Evolutionary conservation across 352 stramenopile genomes (phyloP).

Genomic region (Phytophthora sp.): DNA sequence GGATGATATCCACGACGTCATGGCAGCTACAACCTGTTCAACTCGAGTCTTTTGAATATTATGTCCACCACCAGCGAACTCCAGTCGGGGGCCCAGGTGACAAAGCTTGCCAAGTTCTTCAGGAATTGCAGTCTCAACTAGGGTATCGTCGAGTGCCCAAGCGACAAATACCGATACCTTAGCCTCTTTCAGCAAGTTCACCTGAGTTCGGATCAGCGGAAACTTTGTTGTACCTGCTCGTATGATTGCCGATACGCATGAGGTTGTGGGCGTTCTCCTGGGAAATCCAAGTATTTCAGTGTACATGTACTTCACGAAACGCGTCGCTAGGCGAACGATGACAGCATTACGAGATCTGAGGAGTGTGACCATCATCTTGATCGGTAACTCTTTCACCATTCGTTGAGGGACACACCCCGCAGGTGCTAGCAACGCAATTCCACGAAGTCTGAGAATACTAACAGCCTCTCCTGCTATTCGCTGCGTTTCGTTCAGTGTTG

Average conservation of each 20-base stretch:
- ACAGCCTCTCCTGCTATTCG: constrained; percentile 9
- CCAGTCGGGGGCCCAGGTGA: constrained; percentile 41
- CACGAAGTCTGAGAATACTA: constrained; percentile 29
- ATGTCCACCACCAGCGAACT: constrained; percentile 53
- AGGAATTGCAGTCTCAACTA: constrained; percentile 49
- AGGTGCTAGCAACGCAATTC: constrained; percentile 46
- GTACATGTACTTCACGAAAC: constrained; percentile 44
- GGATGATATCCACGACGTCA: constrained; percentile 33
- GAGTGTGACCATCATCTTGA: constrained; percentile 25
- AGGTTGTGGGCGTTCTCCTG: constrained; percentile 23
- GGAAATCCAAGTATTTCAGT: constrained; percentile 47
- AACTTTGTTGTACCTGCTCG: constrained; percentile 54
- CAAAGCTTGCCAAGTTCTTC: constrained; percentile 42
- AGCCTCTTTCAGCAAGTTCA: constrained; percentile 20
- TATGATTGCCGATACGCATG: constrained; percentile 52
- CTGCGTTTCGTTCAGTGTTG: constrained; percentile 31
- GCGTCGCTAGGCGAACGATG: constrained; percentile 27
- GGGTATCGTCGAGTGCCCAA: constrained; percentile 50
- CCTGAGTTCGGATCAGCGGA: constrained; percentile 37
- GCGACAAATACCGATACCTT: constrained; percentile 47
- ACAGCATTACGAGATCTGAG: constrained; percentile 30
- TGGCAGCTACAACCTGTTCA: constrained; percentile 28
- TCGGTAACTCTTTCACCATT: constrained; percentile 43
- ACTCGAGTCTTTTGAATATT: constrained; percentile 72
- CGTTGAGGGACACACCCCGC: constrained; percentile 50